Conservation (phyloP, 2,329 filamentous ascomycete genomes). For the Amauroascus niger region DNA sequence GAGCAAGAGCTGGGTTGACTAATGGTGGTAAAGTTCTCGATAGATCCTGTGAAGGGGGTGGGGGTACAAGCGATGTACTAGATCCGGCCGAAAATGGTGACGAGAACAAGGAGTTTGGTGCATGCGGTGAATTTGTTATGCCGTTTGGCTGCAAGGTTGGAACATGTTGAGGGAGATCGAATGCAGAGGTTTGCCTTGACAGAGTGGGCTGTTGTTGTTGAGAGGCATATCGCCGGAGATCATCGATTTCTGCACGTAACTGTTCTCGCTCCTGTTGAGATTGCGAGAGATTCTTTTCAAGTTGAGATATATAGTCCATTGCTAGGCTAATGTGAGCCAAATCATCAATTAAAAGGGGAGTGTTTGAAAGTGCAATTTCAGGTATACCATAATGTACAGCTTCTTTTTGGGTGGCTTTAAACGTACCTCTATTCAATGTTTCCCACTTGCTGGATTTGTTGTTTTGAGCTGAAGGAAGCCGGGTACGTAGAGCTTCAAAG, state of each 20-base stretch:
- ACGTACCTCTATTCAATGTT: constrained; percentile 39
- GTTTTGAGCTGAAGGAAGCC: constrained; percentile 39
- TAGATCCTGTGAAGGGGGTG: constrained; percentile 32
- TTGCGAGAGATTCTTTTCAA: constrained; percentile 35
- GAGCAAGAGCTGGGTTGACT: constrained; percentile 36
- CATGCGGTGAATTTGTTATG: constrained; percentile 15
- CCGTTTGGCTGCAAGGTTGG: constrained; percentile 27
- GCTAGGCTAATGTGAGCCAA: constrained; percentile 30
- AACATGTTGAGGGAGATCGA: constrained; percentile 22
- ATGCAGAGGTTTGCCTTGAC: constrained; percentile 29
- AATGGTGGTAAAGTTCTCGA: constrained; percentile 41
- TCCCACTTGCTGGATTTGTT: constrained; percentile 47
- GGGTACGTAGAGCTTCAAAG: constrained; percentile 39
- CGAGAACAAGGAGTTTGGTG: constrained; percentile 22
- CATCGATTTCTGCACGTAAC: constrained; percentile 30
- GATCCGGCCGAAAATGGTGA: constrained; percentile 14
- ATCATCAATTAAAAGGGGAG: background rate
- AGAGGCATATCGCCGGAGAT: constrained; percentile 22
- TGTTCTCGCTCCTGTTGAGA: constrained; percentile 32
- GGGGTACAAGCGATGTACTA: constrained; percentile 20
- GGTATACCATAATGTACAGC: background rate
- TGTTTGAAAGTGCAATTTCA: background rate
- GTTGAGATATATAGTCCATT: constrained; percentile 40
- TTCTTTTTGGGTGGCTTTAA: background rate
- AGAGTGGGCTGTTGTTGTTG: constrained; percentile 27